These are phyloP conservation scores for Phytophthora cactorum DNA, from an alignment of 352 stramenopile genomes.

Conservation along the genomic window DNA sequence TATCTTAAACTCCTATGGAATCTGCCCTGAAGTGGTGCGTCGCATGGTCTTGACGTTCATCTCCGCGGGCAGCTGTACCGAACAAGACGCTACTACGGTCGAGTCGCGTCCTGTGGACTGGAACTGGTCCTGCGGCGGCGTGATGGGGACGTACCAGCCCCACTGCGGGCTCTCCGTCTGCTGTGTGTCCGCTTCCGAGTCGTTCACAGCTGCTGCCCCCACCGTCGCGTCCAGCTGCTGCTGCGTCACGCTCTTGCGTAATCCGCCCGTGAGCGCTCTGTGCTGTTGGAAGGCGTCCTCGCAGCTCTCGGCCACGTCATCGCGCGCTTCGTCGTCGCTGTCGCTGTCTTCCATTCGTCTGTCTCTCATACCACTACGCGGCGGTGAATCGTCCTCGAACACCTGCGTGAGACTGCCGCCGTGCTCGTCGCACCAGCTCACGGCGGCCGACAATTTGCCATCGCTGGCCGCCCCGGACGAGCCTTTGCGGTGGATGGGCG, in stretches of 20 bases:
- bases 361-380: not conserved
- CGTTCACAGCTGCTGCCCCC: slow-evolving; percentile 2
- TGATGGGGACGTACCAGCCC: slow-evolving; percentile 90
- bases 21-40: slow-evolving; percentile 44
- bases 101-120: slow-evolving; percentile 19
- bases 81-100: slow-evolving; percentile 3
- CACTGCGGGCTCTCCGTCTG: slow-evolving; percentile 83
- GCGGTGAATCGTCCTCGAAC: slow-evolving; percentile 53
- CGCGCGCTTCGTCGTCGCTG: slow-evolving; percentile 32
- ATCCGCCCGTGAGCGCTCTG: slow-evolving; percentile 5
- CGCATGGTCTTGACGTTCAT: slow-evolving; percentile 27
- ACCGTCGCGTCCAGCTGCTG: slow-evolving; percentile 24
- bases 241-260: slow-evolving; percentile 42
- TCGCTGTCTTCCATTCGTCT: slow-evolving; percentile 35
- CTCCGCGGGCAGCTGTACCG: not conserved
- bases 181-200: slow-evolving; percentile 31
- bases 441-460: slow-evolving; percentile 59
- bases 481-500: slow-evolving; percentile 23
- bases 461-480: slow-evolving; percentile 31
- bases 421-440: slow-evolving; percentile 87
- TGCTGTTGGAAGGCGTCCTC: slow-evolving; percentile 24
- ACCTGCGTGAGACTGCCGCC: slow-evolving; percentile 80
- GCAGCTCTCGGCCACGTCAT: slow-evolving; percentile 36
- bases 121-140: slow-evolving; percentile 74
- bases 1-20: slow-evolving; percentile 30